Evolutionary conservation across 345 rosid species (phyloP).

Genomic region (Acer saccharum): DNA sequence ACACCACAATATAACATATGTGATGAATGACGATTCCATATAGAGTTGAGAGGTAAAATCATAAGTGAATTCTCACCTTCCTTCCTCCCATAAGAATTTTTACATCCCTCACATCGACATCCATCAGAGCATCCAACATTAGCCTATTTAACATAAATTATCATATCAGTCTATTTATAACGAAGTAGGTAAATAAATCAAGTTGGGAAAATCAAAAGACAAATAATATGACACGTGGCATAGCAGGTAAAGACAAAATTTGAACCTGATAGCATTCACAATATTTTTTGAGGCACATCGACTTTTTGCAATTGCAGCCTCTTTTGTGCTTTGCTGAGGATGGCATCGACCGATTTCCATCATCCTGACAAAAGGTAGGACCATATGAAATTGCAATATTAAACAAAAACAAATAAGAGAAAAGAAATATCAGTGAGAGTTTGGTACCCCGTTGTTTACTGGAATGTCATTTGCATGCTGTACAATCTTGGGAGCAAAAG

Average conservation of each 20-base stretch:
- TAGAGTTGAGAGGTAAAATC: conserved; percentile 5
- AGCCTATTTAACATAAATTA: conserved; percentile 30
- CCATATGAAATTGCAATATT: conserved; percentile 8
- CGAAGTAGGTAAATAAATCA: conserved; percentile 11
- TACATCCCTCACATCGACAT: conserved; percentile 71
- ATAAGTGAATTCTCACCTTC: conserved; percentile 40
- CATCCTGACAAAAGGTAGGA: conserved; percentile 39
- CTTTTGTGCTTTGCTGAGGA: conserved; percentile 59
- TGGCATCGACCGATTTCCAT: conserved; percentile 33
- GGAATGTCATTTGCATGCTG: conserved; percentile 25
- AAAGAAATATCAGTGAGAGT: not conserved
- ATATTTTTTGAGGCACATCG: conserved; percentile 64
- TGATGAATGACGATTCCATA: not conserved
- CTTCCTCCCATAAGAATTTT: conserved; percentile 57
- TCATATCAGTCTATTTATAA: conserved; percentile 40
- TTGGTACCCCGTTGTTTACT: conserved; percentile 29
- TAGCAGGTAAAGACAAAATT: not conserved
- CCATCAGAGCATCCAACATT: conserved; percentile 65
- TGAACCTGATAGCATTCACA: conserved; percentile 76
- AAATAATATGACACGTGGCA: not conserved
- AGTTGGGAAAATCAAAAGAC: conserved; percentile 10
- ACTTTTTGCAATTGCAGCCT: conserved; percentile 75
- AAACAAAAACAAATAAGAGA: not conserved
- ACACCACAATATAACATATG: not conserved
- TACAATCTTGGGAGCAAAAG: conserved; percentile 66